Evolutionary conservation across 1,284 basidiomycete species (phyloP).

Genomic region (Spongiforma sp.): DNA sequence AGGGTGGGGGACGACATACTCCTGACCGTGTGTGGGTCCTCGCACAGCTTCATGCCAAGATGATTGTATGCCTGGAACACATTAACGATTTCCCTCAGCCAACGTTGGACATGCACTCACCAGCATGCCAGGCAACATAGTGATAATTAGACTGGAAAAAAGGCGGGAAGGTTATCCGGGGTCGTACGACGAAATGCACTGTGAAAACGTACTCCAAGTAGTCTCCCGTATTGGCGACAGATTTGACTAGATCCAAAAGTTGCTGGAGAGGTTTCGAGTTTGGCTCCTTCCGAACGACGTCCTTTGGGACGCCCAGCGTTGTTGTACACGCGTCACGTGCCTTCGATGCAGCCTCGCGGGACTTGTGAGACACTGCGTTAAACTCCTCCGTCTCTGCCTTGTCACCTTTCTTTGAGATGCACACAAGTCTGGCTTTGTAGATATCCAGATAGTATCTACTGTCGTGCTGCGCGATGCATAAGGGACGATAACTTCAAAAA

Average conservation of each 20-base stretch:
- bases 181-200: too few species aligned
- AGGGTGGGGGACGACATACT: constrained; percentile 1
- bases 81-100: background rate
- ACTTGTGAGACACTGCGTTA: constrained; percentile 1
- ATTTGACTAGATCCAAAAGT: constrained; percentile 3
- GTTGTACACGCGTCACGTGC: constrained; percentile 1
- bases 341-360: background rate
- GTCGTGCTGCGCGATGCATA: constrained; percentile 13
- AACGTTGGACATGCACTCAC: background rate
- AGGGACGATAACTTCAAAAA: background rate
- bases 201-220: constrained; percentile 21
- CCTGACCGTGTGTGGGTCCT: constrained; percentile 4
- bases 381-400: constrained; percentile 11
- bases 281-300: background rate
- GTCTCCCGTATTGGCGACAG: background rate
- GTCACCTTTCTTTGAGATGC: constrained; percentile 1
- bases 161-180: background rate
- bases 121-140: constrained; percentile 15
- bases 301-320: constrained; percentile 8
- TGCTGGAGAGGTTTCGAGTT: constrained; percentile 2
- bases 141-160: constrained; percentile 4
- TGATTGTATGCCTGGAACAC: constrained; percentile 11
- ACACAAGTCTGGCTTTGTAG: constrained; percentile 8
- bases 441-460: constrained; percentile 10
- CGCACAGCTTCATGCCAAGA: constrained; percentile 6